These are phyloP conservation scores for Solanum hybrid DNA, from an alignment of 305 asterid genomes.

Conservation along the genomic window DNA sequence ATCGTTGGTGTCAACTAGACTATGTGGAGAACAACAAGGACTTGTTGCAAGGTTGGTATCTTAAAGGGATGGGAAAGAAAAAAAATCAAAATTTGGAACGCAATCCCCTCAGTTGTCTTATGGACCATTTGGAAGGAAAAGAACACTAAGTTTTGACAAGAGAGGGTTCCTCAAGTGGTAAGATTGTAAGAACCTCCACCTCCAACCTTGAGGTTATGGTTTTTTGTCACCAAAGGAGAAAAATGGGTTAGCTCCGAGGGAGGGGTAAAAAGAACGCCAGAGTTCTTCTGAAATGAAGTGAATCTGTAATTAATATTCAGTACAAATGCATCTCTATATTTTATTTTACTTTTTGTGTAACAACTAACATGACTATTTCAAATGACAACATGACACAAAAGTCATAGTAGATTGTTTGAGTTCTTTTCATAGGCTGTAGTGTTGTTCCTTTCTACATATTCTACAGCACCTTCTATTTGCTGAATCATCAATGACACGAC, in stretches of 20 bases:
- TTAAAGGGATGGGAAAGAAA: not conserved
- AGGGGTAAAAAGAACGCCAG: not conserved
- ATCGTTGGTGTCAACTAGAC: not conserved
- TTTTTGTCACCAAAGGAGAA: not conserved
- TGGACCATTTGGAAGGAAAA: not conserved
- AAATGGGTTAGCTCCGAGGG: not conserved
- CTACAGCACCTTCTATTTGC: not conserved
- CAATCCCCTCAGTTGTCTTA: not conserved
- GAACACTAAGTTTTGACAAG: not conserved
- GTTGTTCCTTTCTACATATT: not conserved
- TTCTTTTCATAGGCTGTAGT: not conserved
- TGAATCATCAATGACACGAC: not conserved
- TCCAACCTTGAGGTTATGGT: not conserved
- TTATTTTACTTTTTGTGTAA: not conserved
- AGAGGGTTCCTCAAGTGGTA: not conserved
- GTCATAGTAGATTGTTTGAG: not conserved
- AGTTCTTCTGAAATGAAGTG: not conserved
- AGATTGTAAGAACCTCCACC: not conserved
- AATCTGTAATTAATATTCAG: not conserved
- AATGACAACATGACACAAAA: not conserved
- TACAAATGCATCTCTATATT: not conserved
- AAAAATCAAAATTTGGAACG: not conserved
- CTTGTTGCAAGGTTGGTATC: not conserved
- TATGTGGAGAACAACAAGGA: not conserved
- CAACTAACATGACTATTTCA: not conserved